phyloP scores from a whole-genome alignment of 2,329 filamentous ascomycete genomes.

The Beauveria sp. region DNA sequence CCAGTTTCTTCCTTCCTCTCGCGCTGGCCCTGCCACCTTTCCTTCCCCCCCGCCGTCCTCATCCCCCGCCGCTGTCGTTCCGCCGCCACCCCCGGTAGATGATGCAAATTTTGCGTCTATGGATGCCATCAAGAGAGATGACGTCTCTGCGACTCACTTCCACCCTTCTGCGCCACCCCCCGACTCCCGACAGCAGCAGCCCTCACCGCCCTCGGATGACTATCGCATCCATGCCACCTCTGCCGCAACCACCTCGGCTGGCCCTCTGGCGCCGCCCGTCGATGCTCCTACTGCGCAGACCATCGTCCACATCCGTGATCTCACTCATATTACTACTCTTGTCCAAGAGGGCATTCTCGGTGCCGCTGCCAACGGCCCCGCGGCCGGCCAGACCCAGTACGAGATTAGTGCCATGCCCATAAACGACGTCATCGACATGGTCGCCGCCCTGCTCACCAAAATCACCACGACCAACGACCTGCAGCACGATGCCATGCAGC shows the following conservation, averaged over 20 bases:
- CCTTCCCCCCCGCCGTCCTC: slow-evolving; percentile 49
- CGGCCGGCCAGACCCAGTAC: slow-evolving; percentile 53
- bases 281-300: slow-evolving; percentile 31
- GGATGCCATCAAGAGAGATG: slow-evolving; percentile 31
- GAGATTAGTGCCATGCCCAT: slow-evolving; percentile 98
- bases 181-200: slow-evolving; percentile 21
- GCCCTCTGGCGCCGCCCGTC: slow-evolving; percentile 16
- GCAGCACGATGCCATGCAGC: slow-evolving; percentile 85
- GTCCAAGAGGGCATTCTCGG: slow-evolving; percentile 68
- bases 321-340: slow-evolving; percentile 86
- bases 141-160: slow-evolving; percentile 8
- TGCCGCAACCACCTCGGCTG: slow-evolving; percentile 19
- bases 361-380: slow-evolving; percentile 17
- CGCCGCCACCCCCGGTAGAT: slow-evolving; percentile 29
- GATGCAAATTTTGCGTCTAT: slow-evolving; percentile 39
- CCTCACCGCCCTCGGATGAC: slow-evolving; percentile 29
- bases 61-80: slow-evolving; percentile 32
- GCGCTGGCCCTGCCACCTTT: slow-evolving; percentile 38
- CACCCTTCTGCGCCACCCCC: background rate
- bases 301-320: slow-evolving; percentile 73
- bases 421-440: slow-evolving; percentile 97
- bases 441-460: slow-evolving; percentile 89
- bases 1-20: slow-evolving; percentile 21
- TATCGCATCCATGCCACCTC: slow-evolving; percentile 20
- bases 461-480: slow-evolving; percentile 95